Conservation (phyloP, 176 grass and related monocot species). For the Saccharum spontaneum region DNA sequence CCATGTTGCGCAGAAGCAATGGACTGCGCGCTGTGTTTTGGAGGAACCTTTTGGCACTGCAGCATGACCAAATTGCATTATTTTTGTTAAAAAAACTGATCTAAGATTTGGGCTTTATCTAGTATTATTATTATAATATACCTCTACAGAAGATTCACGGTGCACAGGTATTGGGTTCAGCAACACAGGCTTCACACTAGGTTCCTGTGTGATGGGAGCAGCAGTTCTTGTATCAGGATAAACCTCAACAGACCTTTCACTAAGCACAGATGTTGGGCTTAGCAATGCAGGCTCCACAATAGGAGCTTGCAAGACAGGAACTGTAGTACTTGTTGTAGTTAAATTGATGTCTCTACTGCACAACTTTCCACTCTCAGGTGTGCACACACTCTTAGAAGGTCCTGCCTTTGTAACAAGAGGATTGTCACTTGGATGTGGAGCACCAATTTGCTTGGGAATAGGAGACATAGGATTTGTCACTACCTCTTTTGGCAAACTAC, state of each 20-base stretch:
- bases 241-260: background rate
- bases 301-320: slow-evolving; percentile 11
- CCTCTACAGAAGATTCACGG: slow-evolving; percentile 4
- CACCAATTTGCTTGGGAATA: slow-evolving; percentile 25
- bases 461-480: slow-evolving; percentile 19
- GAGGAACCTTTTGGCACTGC: slow-evolving; percentile 17
- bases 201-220: background rate
- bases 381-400: background rate
- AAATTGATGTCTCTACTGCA: slow-evolving; percentile 8
- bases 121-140: background rate
- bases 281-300: slow-evolving; percentile 1
- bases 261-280: slow-evolving; percentile 33
- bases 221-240: slow-evolving; percentile 3
- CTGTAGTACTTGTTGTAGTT: background rate
- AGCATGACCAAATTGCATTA: background rate
- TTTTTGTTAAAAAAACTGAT: background rate
- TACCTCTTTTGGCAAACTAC: slow-evolving; percentile 10
- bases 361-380: slow-evolving; percentile 3
- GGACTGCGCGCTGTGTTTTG: background rate
- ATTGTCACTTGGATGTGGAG: slow-evolving; percentile 23
- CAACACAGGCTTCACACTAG: background rate
- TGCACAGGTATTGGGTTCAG: background rate
- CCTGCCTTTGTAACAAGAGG: slow-evolving; percentile 15
- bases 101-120: background rate
- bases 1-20: slow-evolving; percentile 9